Evolutionary conservation across 345 rosid species (phyloP).

Genomic region (Populus ilicifolia): DNA sequence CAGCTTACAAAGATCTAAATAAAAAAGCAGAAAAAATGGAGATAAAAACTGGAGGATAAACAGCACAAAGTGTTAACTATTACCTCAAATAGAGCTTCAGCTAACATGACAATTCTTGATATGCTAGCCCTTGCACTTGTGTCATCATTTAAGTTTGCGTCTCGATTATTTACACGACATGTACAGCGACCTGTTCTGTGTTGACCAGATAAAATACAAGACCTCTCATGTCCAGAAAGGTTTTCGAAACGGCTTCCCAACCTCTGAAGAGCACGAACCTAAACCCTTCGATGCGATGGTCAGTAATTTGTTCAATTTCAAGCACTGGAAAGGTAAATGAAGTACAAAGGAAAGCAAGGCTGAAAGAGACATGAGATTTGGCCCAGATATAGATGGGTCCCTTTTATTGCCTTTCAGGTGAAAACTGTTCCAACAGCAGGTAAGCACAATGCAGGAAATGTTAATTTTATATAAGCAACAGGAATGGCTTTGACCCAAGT

Average conservation of each 20-base stretch:
- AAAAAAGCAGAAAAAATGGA: neutral
- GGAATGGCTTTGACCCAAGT: neutral
- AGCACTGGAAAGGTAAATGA: neutral
- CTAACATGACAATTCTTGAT: constrained; percentile 95
- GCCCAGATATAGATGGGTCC: neutral
- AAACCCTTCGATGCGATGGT: constrained; percentile 9
- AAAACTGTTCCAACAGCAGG: constrained; percentile 2
- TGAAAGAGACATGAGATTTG: neutral
- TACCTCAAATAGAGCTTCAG: constrained; percentile 98
- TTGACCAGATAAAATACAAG: constrained; percentile 84
- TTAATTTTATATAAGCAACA: neutral
- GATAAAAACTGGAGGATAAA: neutral
- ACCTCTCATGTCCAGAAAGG: constrained; percentile 78
- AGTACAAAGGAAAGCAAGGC: neutral
- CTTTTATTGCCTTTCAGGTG: neutral
- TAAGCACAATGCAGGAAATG: neutral
- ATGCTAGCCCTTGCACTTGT: constrained; percentile 86
- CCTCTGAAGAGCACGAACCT: constrained; percentile 96
- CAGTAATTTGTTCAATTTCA: constrained; percentile 4
- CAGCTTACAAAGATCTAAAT: constrained; percentile 30
- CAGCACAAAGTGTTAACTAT: neutral
- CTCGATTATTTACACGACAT: constrained; percentile 56
- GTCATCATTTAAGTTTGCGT: constrained; percentile 54
- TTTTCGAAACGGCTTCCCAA: constrained; percentile 88
- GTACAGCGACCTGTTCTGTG: constrained; percentile 82